Evolutionary conservation across 1,284 basidiomycete genomes (phyloP), one percentile per base, ranked within the genome.

Genomic region (Heliocybe sulcata): DNA sequence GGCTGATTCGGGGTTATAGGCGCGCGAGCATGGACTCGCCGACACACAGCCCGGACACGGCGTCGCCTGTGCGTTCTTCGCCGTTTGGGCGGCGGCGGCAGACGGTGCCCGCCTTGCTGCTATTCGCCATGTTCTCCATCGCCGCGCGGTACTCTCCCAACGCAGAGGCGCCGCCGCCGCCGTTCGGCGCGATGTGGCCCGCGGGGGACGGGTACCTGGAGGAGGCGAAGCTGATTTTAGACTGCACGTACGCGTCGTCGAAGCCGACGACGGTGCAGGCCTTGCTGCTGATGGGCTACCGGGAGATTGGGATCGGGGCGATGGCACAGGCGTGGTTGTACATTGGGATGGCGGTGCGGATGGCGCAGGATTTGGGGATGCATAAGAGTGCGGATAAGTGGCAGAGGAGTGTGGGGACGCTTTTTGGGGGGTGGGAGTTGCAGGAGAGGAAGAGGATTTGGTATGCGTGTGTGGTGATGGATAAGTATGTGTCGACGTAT

Each of bases 321-420:
- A 94, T 92, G 92, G 85, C 87, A 9, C 82, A 88, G 68, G 85
- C 89, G 31, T 94, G 92, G 92, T 77, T 84, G 16, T 91, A 86
- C 64, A 78, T 85, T 20, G 89, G 88, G 6, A 86, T 89, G 82
- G 85, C 83, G 0, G 83, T 90, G 38, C 76, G 87, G 35, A 90
- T 90, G 85, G 92, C 91, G 12, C 91, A 93, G 69, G 91, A 94
- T 68, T 69, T 94, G 55, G 91, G 91, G 10, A 81, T 94, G 75
- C 90, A 92, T 66, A 81, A 90, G 51, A 81, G 80, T 60, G 89
- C 90, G 50, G 89, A 92, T 57, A 72, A 72, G 58, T 77, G 85
- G 52, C 14, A 38, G 85, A 57, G 85, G 76, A 83, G 81, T 72
- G 57, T 85, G 50, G 83, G 82, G 8, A 78, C 79, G 1, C 65